phyloP scores from a whole-genome alignment of 768 basidiomycete genomes.

The Imleria badia region DNA sequence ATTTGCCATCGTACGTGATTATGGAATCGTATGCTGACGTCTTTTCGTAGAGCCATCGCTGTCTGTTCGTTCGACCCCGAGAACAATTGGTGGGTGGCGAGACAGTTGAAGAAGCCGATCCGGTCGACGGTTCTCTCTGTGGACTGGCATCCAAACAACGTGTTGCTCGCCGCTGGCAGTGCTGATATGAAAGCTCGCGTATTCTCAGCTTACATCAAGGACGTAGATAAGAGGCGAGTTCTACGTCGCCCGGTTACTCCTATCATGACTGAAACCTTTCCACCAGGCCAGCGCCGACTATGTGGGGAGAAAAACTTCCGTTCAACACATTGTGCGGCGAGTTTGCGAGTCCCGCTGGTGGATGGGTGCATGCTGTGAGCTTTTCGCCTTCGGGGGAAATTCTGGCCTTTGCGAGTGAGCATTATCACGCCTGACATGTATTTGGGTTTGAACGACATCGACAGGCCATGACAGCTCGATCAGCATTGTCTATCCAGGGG shows the following conservation, averaged over 20 bases:
- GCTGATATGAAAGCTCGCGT: constrained; percentile 98
- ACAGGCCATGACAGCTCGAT: constrained; percentile 94
- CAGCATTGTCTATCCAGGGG: constrained; percentile 87
- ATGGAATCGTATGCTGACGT: neutral
- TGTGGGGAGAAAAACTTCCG: constrained; percentile 98
- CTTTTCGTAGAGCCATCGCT: constrained; percentile 73
- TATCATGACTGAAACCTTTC: constrained; percentile 7
- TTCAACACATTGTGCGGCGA: constrained; percentile 98
- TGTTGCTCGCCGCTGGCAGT: constrained; percentile 93
- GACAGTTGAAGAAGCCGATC: constrained; percentile 96
- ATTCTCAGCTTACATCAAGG: constrained; percentile 98
- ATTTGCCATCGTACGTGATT: neutral
- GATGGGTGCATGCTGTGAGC: constrained; percentile 95
- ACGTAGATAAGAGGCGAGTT: constrained; percentile 84
- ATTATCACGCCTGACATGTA: neutral
- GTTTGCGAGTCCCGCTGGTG: constrained; percentile 83
- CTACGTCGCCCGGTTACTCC: neutral
- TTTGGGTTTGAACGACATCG: constrained; percentile 3
- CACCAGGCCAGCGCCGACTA: constrained; percentile 75
- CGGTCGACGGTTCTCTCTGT: constrained; percentile 90
- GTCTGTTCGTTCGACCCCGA: constrained; percentile 97
- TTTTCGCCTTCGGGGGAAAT: constrained; percentile 97
- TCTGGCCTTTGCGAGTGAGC: constrained; percentile 90
- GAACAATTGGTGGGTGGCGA: constrained; percentile 99
- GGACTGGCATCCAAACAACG: constrained; percentile 99